Evolutionary conservation across 164 flowering plant genomes (phyloP).

Genomic region (Protea cynaroides): DNA sequence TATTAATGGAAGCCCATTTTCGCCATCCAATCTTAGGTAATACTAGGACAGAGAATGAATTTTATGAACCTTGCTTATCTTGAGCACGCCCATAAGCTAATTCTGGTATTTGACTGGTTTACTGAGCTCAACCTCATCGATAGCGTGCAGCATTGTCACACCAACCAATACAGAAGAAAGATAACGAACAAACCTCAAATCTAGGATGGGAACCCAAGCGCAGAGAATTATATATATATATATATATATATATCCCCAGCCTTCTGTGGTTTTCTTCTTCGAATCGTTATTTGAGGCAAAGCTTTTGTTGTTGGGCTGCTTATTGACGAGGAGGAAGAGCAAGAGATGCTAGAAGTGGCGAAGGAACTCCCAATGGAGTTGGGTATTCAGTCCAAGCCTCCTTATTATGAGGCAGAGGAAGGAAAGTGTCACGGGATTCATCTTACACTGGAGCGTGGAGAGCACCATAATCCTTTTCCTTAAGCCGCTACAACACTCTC

Average conservation of each 20-base stretch:
- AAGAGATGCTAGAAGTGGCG: constrained; percentile 44
- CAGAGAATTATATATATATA: neutral
- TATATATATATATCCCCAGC: too few species aligned
- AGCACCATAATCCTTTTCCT: constrained; percentile 81
- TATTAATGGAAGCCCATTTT: too few species aligned
- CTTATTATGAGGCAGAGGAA: constrained; percentile 62
- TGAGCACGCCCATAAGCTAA: constrained; percentile 56
- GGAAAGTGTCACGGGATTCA: constrained; percentile 76
- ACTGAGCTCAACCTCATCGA: constrained; percentile 47
- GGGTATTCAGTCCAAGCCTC: constrained; percentile 46
- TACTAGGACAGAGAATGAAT: too few species aligned
- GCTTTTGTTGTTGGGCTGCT: constrained; percentile 1
- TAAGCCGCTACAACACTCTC: too few species aligned
- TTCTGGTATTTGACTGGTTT: constrained; percentile 42
- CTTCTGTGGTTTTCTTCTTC: too few species aligned
- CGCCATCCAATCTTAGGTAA: too few species aligned
- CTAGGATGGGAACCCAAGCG: constrained; percentile 13
- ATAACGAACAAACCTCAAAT: constrained; percentile 33
- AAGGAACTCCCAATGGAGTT: constrained; percentile 49
- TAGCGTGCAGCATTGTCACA: constrained; percentile 67
- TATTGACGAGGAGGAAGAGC: constrained; percentile 53
- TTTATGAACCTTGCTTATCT: constrained; percentile 57
- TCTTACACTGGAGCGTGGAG: constrained; percentile 75
- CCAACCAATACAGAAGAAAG: constrained; percentile 61
- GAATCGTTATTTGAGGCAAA: neutral